Base-by-base conservation (phyloP, 495 filamentous ascomycete genomes). In the Neurospora sp. region DNA sequence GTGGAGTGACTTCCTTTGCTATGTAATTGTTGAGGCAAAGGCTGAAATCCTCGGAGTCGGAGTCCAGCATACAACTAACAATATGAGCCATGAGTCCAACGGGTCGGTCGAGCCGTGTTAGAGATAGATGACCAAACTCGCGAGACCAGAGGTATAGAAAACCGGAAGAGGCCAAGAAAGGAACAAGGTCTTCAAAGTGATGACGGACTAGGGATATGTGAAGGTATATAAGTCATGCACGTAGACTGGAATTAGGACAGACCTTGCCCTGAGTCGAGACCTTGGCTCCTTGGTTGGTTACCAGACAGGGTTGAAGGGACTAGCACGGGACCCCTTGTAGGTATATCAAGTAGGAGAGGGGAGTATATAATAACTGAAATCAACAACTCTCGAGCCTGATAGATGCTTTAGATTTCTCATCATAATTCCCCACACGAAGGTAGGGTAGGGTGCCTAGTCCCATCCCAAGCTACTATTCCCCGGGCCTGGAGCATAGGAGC, bases 21-120 rank as follows among this genome's bases (percentile, higher is more conserved):
- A 85, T 85, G 84, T 84, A 84, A 75, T 81, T 82, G 74, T 80
- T 81, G 74, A 83, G 79, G 77, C 80, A 79, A 70, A 76, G 72
- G 31, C 74, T 71, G 66, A 81, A 78, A 72, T 79, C 79, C 59
- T 85, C 82, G 48, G 72, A 73, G 48, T 83, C 85, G 42, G 75
- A 69, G 69, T 80, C 80, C 39, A 84, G 72, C 79, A 86, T 78
- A 75, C 84, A 86, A 66, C 75, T 78, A 72, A 80, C 84, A 79
- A 86, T 86, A 81, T 86, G 85, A 76, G 82, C 81, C 85, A 86
- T 86, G 80, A 77, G 77, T 72, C 66, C 71, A 71, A 76, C 77
- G 48, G 62, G 75, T 71, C 74, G 78, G 77, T 59, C 66, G 73
- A 70, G 74, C 46, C 72, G 77, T 77, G 77, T 81, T 76, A 77